Base-by-base conservation (phyloP, 2,329 filamentous ascomycete genomes). In the Ophiostoma ulmi region DNA sequence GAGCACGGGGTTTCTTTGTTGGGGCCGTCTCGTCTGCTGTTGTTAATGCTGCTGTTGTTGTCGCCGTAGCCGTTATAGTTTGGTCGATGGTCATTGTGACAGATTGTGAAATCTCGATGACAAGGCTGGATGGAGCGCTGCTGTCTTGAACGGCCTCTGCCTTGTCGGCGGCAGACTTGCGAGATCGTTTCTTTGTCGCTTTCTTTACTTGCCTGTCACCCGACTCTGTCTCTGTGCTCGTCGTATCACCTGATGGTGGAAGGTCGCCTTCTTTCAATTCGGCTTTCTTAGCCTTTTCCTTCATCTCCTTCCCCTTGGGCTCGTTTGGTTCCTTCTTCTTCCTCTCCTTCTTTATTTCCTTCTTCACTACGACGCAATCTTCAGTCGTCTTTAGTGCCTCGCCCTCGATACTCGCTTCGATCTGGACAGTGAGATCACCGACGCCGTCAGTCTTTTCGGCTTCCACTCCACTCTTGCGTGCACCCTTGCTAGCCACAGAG, bases 381-480 rank as follows among this genome's bases (percentile, higher is more conserved):
- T 58, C 52, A 6, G 38, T 61, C 66, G 36, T 44, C 20, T 44
- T 44, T 5, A 35, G 17, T 8, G 11, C 7, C 17, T 31, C 36
- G 6, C 35, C 63, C 7, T 65, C 63, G 5, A 26, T 8, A 11
- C 31, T 38, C 20, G 8, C 20, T 39, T 41, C 35, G 35, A 38
- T 22, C 39, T 41, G 63, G 26, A 38, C 36, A 3, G 20, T 14
- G 8, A 39, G 35, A 11, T 67, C 38, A n/a, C 14, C n/a, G 6
- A 17, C 17, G 38, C 1, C 22, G 20, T 67, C 63, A 14, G 39
- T 26, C 31, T 20, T 39, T 52, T 41, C 36, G 4, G 8, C 44
- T 5, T 58, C 68, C 52, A 44, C 26, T 41, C 35, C 36, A 68
- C 67, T 67, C 36, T 52, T 75, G 39, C 41, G 75, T 67, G 26